Percentiles rank a stretch among this genome's conserved stretches.
phyloP scores from a whole-genome alignment of 2,329 filamentous ascomycete genomes.

The Fusarium hostae region DNA sequence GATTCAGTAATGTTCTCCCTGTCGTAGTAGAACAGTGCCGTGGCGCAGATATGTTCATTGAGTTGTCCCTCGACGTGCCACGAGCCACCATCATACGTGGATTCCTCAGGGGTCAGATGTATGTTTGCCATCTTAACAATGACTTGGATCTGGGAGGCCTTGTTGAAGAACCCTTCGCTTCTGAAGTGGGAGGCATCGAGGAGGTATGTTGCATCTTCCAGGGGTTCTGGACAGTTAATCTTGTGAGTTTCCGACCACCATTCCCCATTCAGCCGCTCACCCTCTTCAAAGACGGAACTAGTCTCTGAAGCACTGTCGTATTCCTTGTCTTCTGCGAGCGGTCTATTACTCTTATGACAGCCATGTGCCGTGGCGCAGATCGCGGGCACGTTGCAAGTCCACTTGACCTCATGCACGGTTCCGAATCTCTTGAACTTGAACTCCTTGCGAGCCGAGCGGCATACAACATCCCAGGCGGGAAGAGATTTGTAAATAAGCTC shows the following conservation, averaged over 20 bases:
- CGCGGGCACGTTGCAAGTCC: constrained; percentile 37
- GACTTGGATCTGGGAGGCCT: constrained; percentile 61
- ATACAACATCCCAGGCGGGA: constrained; percentile 57
- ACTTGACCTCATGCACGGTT: constrained; percentile 24
- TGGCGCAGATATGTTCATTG: constrained; percentile 73
- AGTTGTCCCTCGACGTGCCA: constrained; percentile 67
- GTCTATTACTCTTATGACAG: not conserved
- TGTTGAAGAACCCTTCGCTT: constrained; percentile 43
- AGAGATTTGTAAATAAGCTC: constrained; percentile 55
- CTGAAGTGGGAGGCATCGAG: constrained; percentile 37
- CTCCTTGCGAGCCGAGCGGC: constrained; percentile 35
- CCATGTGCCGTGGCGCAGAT: constrained; percentile 18
- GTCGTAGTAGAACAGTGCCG: constrained; percentile 71
- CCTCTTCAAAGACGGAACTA: not conserved
- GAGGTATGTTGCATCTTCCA: constrained; percentile 9
- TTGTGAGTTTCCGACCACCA: not conserved
- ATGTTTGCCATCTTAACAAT: constrained; percentile 73
- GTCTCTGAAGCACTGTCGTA: not conserved
- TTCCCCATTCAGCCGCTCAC: not conserved
- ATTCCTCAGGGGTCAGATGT: constrained; percentile 68
- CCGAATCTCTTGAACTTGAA: not conserved
- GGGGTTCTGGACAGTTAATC: constrained; percentile 22
- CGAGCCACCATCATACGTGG: constrained; percentile 61
- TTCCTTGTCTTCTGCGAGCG: not conserved
- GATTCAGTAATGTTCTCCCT: constrained; percentile 67